Base-by-base conservation (phyloP, 441 rosid genomes). In the Croton setiger region DNA sequence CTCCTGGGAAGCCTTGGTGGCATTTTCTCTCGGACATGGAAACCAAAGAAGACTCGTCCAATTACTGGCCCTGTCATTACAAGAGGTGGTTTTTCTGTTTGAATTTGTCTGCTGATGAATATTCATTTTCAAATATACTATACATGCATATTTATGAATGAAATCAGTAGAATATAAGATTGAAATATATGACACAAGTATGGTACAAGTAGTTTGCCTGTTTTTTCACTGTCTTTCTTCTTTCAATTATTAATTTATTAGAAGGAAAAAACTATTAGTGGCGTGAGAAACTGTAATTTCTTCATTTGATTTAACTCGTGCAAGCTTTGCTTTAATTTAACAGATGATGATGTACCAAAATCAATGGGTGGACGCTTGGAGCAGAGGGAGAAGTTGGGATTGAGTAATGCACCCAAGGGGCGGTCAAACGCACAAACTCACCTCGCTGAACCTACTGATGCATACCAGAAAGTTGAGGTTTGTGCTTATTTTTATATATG, bases 1-100 rank as follows among this genome's bases (percentile, higher is more conserved):
- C 91, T 93, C 65, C 80, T 93, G 73, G 99, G 97, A 67, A 90
- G 84, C 77, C 97, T 95, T 12, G 98, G 99, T 27, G 95, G 97
- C 66, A 82, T 95, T 47, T 88, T 92, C 60, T 87, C 96, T 17
- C 88, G 73, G 78, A 88, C 91, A 15, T 95, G 99, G 99, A 94
- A 94, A 83, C 98, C 97, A 14, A 92, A 94, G 80, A 94, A 87
- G 87, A 80, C 88, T 69, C 92, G 83, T 56, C 73, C 82, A 5
- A 83, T 95, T 17, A 59, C 66, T 2, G 97, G 99, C 68, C 99
- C 99, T 55, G 83, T 84, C 44, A 80, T 83, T 8, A 84, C 84
- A 53, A 80, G 81, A 88, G 96, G 98, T 90, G 64, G 41, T 44
- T 66, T 75, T 72, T 62, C 72, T 47, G 58, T 27, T 12, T 39